Evolutionary conservation across 2,329 filamentous ascomycete species (phyloP).

Genomic region (Lecanicillium sp.): DNA sequence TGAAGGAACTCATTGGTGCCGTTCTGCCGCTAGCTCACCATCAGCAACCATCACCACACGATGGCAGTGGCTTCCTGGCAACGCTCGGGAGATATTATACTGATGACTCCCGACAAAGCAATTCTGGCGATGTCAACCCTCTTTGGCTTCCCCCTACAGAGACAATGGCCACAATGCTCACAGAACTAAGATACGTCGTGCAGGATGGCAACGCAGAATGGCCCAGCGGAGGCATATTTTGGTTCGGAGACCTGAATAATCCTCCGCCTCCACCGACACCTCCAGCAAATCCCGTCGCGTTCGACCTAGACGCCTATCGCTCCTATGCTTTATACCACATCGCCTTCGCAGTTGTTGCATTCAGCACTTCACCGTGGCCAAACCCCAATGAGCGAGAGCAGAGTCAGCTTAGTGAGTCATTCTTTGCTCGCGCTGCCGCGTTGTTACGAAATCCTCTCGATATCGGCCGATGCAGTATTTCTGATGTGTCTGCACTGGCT

Average conservation of each 20-base stretch:
- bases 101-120: conserved; percentile 34
- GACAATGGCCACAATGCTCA: conserved; percentile 30
- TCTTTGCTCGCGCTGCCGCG: conserved; percentile 33
- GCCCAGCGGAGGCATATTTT: conserved; percentile 38
- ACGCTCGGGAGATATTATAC: conserved; percentile 38
- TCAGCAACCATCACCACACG: conserved; percentile 9
- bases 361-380: conserved; percentile 22
- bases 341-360: conserved; percentile 32
- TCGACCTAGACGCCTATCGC: conserved; percentile 21
- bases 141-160: conserved; percentile 26
- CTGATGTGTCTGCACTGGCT: conserved; percentile 34
- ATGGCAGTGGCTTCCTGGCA: conserved; percentile 26
- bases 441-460: conserved; percentile 40
- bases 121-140: conserved; percentile 28
- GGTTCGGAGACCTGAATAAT: conserved; percentile 34
- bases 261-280: conserved; percentile 18
- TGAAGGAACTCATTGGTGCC: conserved; percentile 38
- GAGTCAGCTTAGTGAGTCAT: conserved; percentile 30
- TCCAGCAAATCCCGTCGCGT: conserved; percentile 12
- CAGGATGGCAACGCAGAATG: conserved; percentile 35
- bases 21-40: conserved; percentile 22
- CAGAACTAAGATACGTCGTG: conserved; percentile 32
- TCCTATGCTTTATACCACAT: conserved; percentile 36
- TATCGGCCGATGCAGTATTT: conserved; percentile 28
- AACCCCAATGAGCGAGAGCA: conserved; percentile 19